Base-by-base conservation (phyloP, 2,329 filamentous ascomycete genomes). In the Fusarium multiceps region DNA sequence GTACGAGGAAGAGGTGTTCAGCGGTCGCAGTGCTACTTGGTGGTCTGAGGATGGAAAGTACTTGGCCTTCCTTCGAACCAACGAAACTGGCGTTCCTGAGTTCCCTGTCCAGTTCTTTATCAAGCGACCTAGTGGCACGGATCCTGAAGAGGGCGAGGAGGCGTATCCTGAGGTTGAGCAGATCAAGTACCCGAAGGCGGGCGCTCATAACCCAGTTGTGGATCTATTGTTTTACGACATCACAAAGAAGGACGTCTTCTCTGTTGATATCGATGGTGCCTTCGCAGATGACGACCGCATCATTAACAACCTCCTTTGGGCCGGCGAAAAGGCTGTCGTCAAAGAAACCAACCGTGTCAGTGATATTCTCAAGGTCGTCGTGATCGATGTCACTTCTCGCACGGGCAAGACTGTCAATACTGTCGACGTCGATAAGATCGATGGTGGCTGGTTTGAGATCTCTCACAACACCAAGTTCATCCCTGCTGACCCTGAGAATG, bases 151-250 rank as follows among this genome's bases (percentile, higher is more conserved):
- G 28, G 94, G 93, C 21, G 88, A 97, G 71, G 94, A 98, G 78
- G 90, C 89, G 55, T 99, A 99, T 77, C 96, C 96, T 0, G 94
- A 98, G 76, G 90, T 95, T 37, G 89, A 91, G 68, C 84, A 94
- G 73, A 97, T 99, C 87, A 99, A 99, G 80, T 99, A 99, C 75
- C 97, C 96, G 49, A 98, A 98, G 80, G 92, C 96, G 21, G 97
- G 96, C 6, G 91, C 94, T 4, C 94, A 95, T 48, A 99, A 99
- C 78, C 96, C 96, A 1, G 88, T 93, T 16, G 95, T 99, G 6
- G 90, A 93, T 65, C 82, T 99, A 32, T 87, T 93, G 57, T 97
- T 98, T 80, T 98, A 95, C 79, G 94, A 98, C 72, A 84, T 98
- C 21, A 85, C 85, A 12, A 92, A 91, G 74, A 87, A 87, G 3